Evolutionary conservation across 208 protist genomes (phyloP).

Genomic region (Angomonas deanei): DNA sequence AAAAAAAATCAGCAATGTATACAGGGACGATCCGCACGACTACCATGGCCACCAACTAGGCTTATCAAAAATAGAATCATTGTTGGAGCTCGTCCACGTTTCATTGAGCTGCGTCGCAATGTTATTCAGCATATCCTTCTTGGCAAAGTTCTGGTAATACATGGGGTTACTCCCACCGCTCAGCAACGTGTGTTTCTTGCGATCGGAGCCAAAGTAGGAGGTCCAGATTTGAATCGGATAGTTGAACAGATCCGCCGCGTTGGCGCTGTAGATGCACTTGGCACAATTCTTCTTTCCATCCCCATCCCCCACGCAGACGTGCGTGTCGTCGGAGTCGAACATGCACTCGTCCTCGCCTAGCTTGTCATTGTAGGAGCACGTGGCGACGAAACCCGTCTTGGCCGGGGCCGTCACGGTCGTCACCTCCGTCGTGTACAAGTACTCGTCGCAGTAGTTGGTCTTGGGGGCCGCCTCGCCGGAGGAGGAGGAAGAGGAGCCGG

Average conservation of each 20-base stretch:
- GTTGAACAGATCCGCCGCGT: constrained; percentile 14
- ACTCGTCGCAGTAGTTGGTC: constrained; percentile 18
- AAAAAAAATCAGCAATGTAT: neutral
- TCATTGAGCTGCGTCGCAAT: constrained; percentile 19
- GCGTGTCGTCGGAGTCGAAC: constrained; percentile 22
- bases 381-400: constrained; percentile 73
- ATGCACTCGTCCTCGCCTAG: constrained; percentile 36
- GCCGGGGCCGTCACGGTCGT: constrained; percentile 30
- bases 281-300: constrained; percentile 73
- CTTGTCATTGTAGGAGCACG: constrained; percentile 34
- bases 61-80: neutral
- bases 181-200: constrained; percentile 23
- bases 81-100: constrained; percentile 11
- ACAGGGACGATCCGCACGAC: neutral
- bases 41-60: neutral
- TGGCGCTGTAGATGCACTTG: constrained; percentile 20
- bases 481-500: neutral
- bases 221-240: constrained; percentile 42
- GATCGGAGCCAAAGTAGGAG: constrained; percentile 81
- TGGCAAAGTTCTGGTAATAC: constrained; percentile 42
- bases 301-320: constrained; percentile 55
- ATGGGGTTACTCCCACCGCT: constrained; percentile 74
- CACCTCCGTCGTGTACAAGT: constrained; percentile 9
- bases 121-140: constrained; percentile 16
- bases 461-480: neutral